Conservation (phyloP, 2,329 filamentous ascomycete genomes). For the Pyrenophora tritici-repentis region DNA sequence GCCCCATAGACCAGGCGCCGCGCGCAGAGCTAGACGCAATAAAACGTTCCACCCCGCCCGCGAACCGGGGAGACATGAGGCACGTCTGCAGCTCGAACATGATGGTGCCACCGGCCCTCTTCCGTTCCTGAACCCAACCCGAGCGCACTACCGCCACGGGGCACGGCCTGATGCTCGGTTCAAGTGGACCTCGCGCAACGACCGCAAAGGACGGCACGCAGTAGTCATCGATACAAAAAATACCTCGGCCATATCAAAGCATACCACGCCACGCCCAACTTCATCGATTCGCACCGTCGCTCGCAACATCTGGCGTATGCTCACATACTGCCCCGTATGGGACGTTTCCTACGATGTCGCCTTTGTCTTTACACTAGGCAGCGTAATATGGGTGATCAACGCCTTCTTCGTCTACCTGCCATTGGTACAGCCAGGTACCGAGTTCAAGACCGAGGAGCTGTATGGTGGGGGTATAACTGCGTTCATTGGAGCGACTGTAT, state of each 20-base stretch:
- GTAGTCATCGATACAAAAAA: constrained; percentile 34
- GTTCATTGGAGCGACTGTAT: constrained; percentile 70
- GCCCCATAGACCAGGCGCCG: neutral
- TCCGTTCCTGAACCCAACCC: constrained; percentile 57
- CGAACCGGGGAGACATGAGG: constrained; percentile 31
- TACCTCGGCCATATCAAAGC: constrained; percentile 18
- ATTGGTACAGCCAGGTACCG: constrained; percentile 56
- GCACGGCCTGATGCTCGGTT: constrained; percentile 41
- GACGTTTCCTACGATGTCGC: constrained; percentile 63
- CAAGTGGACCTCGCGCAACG: constrained; percentile 52
- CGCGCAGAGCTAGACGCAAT: constrained; percentile 26
- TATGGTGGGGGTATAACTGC: constrained; percentile 65
- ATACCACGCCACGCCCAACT: constrained; percentile 43
- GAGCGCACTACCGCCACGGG: constrained; percentile 16
- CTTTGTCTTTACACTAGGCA: constrained; percentile 58
- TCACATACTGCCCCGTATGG: constrained; percentile 59
- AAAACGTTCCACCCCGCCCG: constrained; percentile 31
- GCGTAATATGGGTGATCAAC: constrained; percentile 56
- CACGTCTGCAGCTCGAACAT: constrained; percentile 27
- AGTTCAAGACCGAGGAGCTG: constrained; percentile 60
- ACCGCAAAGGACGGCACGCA: constrained; percentile 51
- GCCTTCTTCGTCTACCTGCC: constrained; percentile 69
- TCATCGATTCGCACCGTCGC: constrained; percentile 37
- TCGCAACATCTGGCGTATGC: constrained; percentile 54
- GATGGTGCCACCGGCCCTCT: constrained; percentile 49